Percentiles rank a stretch among this genome's conserved stretches.
Conservation (phyloP, 2,329 filamentous ascomycete genomes). For the Monosporascus sp. region DNA sequence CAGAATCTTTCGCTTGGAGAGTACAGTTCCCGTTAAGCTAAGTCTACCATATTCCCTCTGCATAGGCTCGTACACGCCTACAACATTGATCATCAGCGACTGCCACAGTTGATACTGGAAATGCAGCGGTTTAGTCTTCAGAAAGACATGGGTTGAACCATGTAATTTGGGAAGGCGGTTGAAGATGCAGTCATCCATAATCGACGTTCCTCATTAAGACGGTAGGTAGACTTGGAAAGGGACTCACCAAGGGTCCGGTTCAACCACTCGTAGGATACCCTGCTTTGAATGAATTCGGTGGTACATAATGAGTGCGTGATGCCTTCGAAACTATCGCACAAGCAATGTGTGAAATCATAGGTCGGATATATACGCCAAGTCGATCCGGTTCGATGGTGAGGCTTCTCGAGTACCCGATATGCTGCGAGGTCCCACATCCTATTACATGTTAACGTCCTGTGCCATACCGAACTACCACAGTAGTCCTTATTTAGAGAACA, state of each 20-base stretch:
- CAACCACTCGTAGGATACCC: constrained; percentile 87
- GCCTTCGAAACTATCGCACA: constrained; percentile 86
- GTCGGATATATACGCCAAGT: constrained; percentile 94
- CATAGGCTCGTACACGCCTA: constrained; percentile 78
- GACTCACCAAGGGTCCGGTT: constrained; percentile 61
- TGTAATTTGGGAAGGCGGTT: too few relatives aligned
- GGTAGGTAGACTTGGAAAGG: neutral
- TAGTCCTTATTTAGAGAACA: too few relatives aligned
- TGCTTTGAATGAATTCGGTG: constrained; percentile 79
- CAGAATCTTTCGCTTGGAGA: constrained; percentile 80
- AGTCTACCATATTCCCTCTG: constrained; percentile 76
- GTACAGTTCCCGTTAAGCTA: constrained; percentile 76
- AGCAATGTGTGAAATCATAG: constrained; percentile 86
- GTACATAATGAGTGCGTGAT: constrained; percentile 94
- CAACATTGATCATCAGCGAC: too few relatives aligned
- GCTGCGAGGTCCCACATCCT: constrained; percentile 81
- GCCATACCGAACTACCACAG: too few relatives aligned
- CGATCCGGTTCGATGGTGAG: constrained; percentile 73
- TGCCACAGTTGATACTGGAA: too few relatives aligned
- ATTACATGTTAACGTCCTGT: neutral
- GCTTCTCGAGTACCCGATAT: constrained; percentile 69
- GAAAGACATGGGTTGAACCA: too few relatives aligned
- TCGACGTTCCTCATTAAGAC: too few relatives aligned
- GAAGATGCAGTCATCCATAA: too few relatives aligned
- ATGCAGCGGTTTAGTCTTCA: too few relatives aligned